Percentiles rank a stretch among this genome's conserved stretches.
These are phyloP conservation scores for Neurospora africana DNA, from an alignment of 495 filamentous ascomycete genomes.

Conservation along the genomic window DNA sequence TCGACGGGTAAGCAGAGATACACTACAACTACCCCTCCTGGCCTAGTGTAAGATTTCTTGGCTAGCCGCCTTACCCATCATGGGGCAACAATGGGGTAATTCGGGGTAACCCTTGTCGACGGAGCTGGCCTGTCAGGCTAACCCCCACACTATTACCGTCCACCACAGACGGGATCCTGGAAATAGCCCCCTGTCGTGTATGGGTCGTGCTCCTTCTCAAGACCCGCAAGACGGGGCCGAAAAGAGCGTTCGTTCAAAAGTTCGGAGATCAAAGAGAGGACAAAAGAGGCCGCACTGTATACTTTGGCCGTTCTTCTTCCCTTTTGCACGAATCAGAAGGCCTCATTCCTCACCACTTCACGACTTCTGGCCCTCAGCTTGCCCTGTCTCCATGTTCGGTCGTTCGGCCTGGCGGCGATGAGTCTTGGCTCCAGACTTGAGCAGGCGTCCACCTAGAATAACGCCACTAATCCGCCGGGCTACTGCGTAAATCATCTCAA, in stretches of 20 bases:
- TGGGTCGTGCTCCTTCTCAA: constrained; percentile 14
- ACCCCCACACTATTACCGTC: constrained; percentile 27
- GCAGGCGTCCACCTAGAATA: constrained; percentile 6
- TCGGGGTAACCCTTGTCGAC: constrained; percentile 6
- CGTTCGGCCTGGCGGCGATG: constrained; percentile 14
- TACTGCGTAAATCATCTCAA: constrained; percentile 5
- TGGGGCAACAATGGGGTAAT: not conserved
- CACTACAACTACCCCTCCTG: constrained; percentile 6
- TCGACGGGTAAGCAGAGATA: not conserved
- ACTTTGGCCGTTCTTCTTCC: not conserved
- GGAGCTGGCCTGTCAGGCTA: constrained; percentile 11
- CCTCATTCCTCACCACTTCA: constrained; percentile 1
- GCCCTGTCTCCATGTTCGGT: constrained; percentile 7
- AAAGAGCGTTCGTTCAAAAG: not conserved
- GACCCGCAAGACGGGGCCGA: not conserved
- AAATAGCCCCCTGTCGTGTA: constrained; percentile 11
- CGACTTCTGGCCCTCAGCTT: constrained; percentile 9
- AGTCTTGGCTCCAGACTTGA: constrained; percentile 5
- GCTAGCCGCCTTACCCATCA: constrained; percentile 6
- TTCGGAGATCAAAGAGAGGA: not conserved
- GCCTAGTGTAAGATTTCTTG: constrained; percentile 6
- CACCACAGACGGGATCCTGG: constrained; percentile 13
- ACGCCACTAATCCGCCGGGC: constrained; percentile 14
- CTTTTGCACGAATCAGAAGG: constrained; percentile 11
- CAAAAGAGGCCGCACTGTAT: constrained; percentile 21